Evolutionary conservation across 2,329 filamentous ascomycete genomes (phyloP).

Genomic region (Sporothrix schenckii): DNA sequence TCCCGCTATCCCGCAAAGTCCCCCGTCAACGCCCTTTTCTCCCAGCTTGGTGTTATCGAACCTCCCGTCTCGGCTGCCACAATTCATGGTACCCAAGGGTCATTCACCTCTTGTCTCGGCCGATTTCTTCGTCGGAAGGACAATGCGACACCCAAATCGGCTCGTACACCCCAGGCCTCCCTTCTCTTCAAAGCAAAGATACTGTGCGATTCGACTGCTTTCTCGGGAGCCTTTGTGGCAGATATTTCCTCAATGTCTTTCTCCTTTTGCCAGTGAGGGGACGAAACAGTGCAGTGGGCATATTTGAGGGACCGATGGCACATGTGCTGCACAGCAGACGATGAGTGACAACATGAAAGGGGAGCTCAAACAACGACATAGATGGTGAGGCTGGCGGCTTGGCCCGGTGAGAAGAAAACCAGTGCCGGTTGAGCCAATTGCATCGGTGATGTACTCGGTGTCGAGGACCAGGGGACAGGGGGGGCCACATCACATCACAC

Average conservation of each 20-base stretch:
- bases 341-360: not conserved
- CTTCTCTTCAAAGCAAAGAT: not conserved
- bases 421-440: conserved; percentile 4
- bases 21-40: not conserved
- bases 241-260: not conserved
- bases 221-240: conserved; percentile 1
- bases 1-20: not conserved
- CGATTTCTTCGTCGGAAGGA: conserved; percentile 26
- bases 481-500: conserved; percentile 5
- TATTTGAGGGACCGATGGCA: not conserved
- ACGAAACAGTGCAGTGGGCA: conserved; percentile 7
- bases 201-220: not conserved
- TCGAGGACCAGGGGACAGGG: not conserved
- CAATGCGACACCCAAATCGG: conserved; percentile 9
- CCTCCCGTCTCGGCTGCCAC: conserved; percentile 12
- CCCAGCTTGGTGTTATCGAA: not conserved
- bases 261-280: not conserved
- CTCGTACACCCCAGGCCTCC: not conserved
- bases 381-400: conserved; percentile 33
- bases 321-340: conserved; percentile 12
- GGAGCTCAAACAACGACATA: not conserved
- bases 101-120: conserved; percentile 31
- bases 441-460: conserved; percentile 27
- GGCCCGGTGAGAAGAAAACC: conserved; percentile 28
- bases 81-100: conserved; percentile 1